Evolutionary conservation across 257 asterid species (phyloP), one percentile per base, ranked within the genome.

Genomic region (Lavandula angustifolia): DNA sequence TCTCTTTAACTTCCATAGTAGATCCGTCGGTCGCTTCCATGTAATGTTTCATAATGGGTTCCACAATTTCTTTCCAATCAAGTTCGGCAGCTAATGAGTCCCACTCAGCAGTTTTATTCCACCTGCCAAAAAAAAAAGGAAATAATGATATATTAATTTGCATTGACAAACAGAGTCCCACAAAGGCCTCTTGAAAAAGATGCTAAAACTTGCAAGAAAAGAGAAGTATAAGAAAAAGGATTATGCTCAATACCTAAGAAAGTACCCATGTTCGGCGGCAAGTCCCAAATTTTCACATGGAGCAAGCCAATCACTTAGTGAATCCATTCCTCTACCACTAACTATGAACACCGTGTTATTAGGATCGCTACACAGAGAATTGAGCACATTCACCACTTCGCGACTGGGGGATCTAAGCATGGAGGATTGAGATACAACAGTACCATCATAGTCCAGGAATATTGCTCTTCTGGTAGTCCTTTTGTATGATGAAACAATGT

Each of bases 381-480:
- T 80, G 55, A 91, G 82, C 57, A 80, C 72, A 5, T 69, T 68
- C 64, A 86, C 75, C 79, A 91, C 85, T 68, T 91, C 96, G 46
- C 80, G 68, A 62, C 86, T 77, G 10, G 95, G 97, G 42, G 90
- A 81, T 67, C 73, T 77, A 18, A 84, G 57, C 66, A 88, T 61
- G 42, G 89, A 82, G 56, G 91, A 78, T 48, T 88, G 87, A 53
- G 98, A 87, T 38, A 91, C 92, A 56, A 91, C 73, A 16, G 96
- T 91, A 48, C 98, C 98, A 88, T 91, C 98, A 74, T 87, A 91
- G 73, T 91, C 98, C 78, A 91, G 74, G 79, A 91, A 91, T 64
- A 91, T 88, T 2, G 88, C 98, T 82, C 98, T 80, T 66, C 85
- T 79, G 71, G 62, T 78, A 10, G 92, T 82, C 78, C 75, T 78